Evolutionary conservation across 345 rosid species (phyloP).

Genomic region (Melaleuca alternifolia): DNA sequence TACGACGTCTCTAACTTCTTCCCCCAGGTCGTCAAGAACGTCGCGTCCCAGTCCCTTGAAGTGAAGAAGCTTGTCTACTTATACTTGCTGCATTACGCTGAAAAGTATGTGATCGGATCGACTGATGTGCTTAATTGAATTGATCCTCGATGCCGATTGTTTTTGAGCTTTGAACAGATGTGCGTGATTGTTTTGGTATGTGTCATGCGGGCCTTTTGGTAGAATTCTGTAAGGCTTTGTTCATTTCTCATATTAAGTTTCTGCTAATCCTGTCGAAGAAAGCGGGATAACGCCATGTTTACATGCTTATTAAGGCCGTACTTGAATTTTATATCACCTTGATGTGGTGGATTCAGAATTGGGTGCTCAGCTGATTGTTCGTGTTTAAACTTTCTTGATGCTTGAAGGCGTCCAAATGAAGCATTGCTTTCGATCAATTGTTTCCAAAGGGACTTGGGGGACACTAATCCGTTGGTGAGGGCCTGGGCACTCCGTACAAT

Average conservation of each 20-base stretch:
- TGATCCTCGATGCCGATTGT: not conserved
- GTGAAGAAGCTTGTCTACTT: conserved; percentile 96
- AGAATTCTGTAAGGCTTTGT: not conserved
- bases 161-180: not conserved
- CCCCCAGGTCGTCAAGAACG: conserved; percentile 97
- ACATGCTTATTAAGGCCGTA: not conserved
- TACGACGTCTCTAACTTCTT: conserved; percentile 95
- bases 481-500: conserved; percentile 98
- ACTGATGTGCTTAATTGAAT: not conserved
- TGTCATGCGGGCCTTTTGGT: not conserved
- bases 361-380: not conserved
- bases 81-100: conserved; percentile 91
- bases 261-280: not conserved
- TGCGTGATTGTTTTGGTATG: not conserved
- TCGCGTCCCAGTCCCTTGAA: conserved; percentile 88
- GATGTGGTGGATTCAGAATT: not conserved
- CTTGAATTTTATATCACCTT: not conserved
- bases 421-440: conserved; percentile 89
- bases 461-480: conserved; percentile 85
- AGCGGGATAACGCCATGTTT: not conserved
- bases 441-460: conserved; percentile 96
- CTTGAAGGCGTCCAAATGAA: conserved; percentile 87
- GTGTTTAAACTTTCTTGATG: not conserved
- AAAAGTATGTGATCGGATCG: conserved; percentile 41
- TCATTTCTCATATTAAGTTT: not conserved